Evolutionary conservation across 2,329 filamentous ascomycete species (phyloP), one percentile per base, ranked within the genome.

Genomic region (Ceratocystis colombiana): DNA sequence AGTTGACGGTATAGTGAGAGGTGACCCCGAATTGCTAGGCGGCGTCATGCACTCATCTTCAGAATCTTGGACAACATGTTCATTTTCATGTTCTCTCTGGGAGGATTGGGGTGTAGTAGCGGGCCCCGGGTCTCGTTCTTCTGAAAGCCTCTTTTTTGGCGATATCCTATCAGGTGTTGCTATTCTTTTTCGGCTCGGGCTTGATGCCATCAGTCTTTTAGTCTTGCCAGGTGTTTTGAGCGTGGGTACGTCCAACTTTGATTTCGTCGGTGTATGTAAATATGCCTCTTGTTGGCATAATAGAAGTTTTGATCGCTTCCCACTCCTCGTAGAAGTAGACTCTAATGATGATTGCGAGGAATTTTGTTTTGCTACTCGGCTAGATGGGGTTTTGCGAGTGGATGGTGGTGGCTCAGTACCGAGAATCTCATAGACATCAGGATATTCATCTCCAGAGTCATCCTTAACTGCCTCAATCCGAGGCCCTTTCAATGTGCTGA

Each of bases 1-100:
- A n/a, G 4, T 67, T 22, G 62, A 41, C 17, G 25, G 62, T 44
- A 37, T 41, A 22, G 30, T 55, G 10, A 30, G 30, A 17, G 46
- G 28, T 44, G 62, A 41, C 4, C 48, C 46, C 2, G 37, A 44
- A 46, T 72, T 73, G 8, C 73, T 73, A 7, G 73, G 75, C 12
- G 79, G 76, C 4, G 77, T 78, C 5, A 79, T 70, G 53, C 79
- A 79, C 55, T 84, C 82, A 55, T 84, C 82, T 57, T 84, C 82
- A 0, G 82, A 85, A 70, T 85, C 82, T 64, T 80, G 76, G 50
- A 84, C 79, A 5, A 82, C 72, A 44, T 75, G 73, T 37, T 76
- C 74, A 64, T 76, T 70, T 22, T 48, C 69, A 57, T 72, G 72
- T 33, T 66, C 67, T 59, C 63, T 70, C 62, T 69, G 69, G 68